A percentile compares a stretch with the other conserved stretches of the same genome.
These are phyloP conservation scores for Rachicladosporium sp. DNA, from an alignment of 2,329 filamentous ascomycete genomes.

Conservation along the genomic window DNA sequence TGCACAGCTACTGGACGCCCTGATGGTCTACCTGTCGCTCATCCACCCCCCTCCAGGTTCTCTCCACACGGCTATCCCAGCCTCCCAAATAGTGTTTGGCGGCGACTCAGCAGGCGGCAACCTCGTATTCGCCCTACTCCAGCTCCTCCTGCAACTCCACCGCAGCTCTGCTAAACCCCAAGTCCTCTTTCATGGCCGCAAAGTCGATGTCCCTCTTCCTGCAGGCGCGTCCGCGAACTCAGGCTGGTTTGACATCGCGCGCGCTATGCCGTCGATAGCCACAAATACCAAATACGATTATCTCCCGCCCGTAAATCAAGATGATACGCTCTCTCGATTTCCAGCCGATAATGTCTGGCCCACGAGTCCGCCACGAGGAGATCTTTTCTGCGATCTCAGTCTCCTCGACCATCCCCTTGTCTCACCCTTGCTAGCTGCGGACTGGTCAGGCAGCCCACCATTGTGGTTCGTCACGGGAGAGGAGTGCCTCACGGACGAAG, in stretches of 20 bases:
- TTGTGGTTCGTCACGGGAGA: conserved; percentile 57
- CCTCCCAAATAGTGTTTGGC: conserved; percentile 55
- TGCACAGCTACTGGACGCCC: conserved; percentile 57
- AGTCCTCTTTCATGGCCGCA: conserved; percentile 49
- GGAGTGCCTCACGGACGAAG: conserved; percentile 61
- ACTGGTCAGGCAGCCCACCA: conserved; percentile 53
- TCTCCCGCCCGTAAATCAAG: conserved; percentile 36
- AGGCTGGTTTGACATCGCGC: conserved; percentile 61
- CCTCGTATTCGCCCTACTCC: conserved; percentile 53
- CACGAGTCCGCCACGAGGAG: conserved; percentile 31
- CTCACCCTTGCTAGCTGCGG: conserved; percentile 43
- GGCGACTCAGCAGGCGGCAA: conserved; percentile 71
- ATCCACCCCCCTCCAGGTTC: conserved; percentile 59
- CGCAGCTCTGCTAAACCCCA: conserved; percentile 32
- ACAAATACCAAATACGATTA: conserved; percentile 49
- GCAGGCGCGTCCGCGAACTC: conserved; percentile 51
- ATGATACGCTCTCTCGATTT: conserved; percentile 21
- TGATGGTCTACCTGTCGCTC: conserved; percentile 60
- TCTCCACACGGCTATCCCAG: conserved; percentile 51
- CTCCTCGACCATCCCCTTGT: conserved; percentile 53
- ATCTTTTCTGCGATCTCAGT: conserved; percentile 35
- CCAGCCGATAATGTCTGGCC: conserved; percentile 41
- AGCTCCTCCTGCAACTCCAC: conserved; percentile 54
- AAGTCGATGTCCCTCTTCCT: conserved; percentile 51
- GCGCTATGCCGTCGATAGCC: conserved; percentile 46